Evolutionary conservation across 805 yeast species (phyloP), one percentile per base, ranked within the genome.

Genomic region (Pichia kluyveri): DNA sequence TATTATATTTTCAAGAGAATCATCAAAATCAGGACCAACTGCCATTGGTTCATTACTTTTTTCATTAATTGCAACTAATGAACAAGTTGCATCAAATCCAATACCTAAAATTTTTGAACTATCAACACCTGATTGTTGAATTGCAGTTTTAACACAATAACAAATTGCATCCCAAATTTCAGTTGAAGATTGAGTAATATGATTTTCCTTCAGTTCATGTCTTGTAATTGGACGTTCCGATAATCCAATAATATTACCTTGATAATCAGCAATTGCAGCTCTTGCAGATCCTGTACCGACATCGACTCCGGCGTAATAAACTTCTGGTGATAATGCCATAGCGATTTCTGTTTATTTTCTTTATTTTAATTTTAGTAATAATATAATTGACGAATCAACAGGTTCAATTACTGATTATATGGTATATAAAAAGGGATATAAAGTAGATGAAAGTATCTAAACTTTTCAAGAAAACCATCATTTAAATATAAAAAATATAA

Each of bases 261-360:
- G 70, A 57, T 80, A 77, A 63, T 90, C 93, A 53, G 91, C 86
- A 15, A 93, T 71, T 58, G 96, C 91, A 6, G 98, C 98, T 54
- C 99, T 74, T 7, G 96, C 97, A 2, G 96, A 86, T 15, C 98
- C 99, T 0, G 98, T 90, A n/a, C 99, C 99, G 27, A 93, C 71
- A 42, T 67, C 71, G 28, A 67, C 71, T 44, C 71, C 71, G 12
- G 67, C 65, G 44, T 65, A 67, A 47, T 62, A 66, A 15, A 66
- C 60, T 10, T 43, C 41, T 32, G 32, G 30, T n/a, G 9, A 38
- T 32, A 23, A 26, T n/a, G 9, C 9, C 31, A 17, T 41, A 11
- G 15, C 18, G 12, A 30, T 14, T 38, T 9, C 28, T 34, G 15
- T 34, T 18, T 32, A 2, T 17, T 11, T 15, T n/a, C 14, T 30